Base-by-base conservation (phyloP, 495 filamentous ascomycete genomes). In the Entonaema liquescens region DNA sequence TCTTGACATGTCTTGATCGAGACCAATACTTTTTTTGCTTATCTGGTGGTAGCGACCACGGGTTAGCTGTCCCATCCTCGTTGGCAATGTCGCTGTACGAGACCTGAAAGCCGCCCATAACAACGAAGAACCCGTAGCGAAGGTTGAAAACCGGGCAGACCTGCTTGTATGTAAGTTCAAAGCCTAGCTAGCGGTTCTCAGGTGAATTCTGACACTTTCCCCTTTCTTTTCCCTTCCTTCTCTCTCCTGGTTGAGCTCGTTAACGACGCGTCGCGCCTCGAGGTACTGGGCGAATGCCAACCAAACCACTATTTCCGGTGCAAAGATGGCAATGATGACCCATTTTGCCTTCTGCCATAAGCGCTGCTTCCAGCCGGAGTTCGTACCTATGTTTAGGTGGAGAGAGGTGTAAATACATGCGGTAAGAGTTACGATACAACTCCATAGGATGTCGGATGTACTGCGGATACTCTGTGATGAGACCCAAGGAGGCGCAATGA, bases 401-500 rank as follows among this genome's bases (percentile, higher is more conserved):
- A 36, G 53, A 2, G 29, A 13, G 3, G 28, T 56, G 11, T 56
- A 56, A 19, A 56, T 35, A 13, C 53, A 56, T 1, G 26, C 53
- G 12, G 53, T 56, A 21, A 56, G 53, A 56, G 53, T 56, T 0
- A 33, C 7, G 7, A 56, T 36, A 12, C 53, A 56, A 56, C 53
- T 56, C 53, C 29, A 56, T 36, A 56, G 1, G 11, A 56, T 56
- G n/a, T 13, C 7, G n/a, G 28, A 35, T 2, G 53, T 56, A 28
- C 53, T 21, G 8, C 53, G 53, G 21, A 56, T 56, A 21, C 6
- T 19, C 29, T 29, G 53, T 5, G 53, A 23, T 5, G 53, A 56
- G 29, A 56, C 53, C 53, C 53, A 56, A 56, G 53, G n/a, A 3
- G 53, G 53, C 2, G 53, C 53, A 19, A 36, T 56, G 12, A 23